These are phyloP conservation scores for Nigrospora oryzae DNA, from an alignment of 2,329 filamentous ascomycete species.

Conservation along the genomic window DNA sequence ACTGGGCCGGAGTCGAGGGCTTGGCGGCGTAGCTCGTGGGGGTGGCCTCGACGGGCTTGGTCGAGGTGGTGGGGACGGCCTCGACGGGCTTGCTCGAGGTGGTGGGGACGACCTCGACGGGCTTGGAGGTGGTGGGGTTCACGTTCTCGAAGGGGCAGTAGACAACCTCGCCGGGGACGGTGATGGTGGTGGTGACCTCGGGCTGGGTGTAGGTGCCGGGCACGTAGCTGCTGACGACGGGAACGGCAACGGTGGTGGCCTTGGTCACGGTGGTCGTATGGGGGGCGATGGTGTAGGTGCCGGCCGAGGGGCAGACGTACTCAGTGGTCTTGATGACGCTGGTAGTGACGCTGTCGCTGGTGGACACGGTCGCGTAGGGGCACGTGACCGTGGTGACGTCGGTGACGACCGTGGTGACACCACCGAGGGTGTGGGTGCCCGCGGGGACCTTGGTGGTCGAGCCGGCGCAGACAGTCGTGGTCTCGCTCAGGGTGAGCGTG, in stretches of 20 bases:
- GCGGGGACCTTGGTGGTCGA: constrained; percentile 51
- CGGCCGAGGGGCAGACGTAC: constrained; percentile 64
- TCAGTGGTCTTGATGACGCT: constrained; percentile 62
- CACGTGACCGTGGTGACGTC: constrained; percentile 60
- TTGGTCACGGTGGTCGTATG: constrained; percentile 51
- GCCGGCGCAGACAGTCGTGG: constrained; percentile 58
- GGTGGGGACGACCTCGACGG: constrained; percentile 10
- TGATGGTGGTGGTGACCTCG: constrained; percentile 58
- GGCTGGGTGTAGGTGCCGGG: constrained; percentile 69
- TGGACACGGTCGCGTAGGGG: constrained; percentile 59
- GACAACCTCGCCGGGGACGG: constrained; percentile 58
- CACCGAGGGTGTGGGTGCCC: constrained; percentile 62
- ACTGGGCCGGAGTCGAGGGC: constrained; percentile 10
- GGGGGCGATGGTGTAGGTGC: constrained; percentile 69
- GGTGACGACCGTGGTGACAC: constrained; percentile 63
- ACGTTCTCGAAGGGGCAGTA: constrained; percentile 55
- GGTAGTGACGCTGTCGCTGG: constrained; percentile 50
- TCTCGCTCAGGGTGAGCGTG: constrained; percentile 58
- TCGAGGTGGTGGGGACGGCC: constrained; percentile 12
- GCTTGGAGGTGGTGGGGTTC: constrained; percentile 13
- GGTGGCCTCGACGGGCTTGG: constrained; percentile 12
- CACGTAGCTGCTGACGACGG: constrained; percentile 53
- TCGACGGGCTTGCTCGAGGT: constrained; percentile 13
- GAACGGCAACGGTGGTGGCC: constrained; percentile 52
- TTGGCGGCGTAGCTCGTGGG: constrained; percentile 11